Conservation (phyloP, 148 eudicot species). For the Fagopyrum homotropicum region DNA sequence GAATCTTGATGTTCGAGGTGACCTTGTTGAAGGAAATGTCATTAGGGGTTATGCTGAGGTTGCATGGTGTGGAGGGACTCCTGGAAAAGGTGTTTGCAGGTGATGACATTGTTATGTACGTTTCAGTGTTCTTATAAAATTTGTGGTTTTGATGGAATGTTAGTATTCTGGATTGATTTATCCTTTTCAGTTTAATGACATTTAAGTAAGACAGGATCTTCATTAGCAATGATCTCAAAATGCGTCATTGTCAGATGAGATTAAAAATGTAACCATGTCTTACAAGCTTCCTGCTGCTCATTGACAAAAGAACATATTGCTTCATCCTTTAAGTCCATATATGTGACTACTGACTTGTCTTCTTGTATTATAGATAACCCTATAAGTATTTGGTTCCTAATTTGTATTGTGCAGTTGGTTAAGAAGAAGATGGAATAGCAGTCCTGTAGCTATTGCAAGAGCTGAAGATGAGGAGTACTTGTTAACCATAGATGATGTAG, state of each 20-base stretch:
- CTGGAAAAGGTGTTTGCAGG: slow-evolving; percentile 93
- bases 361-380: neutral
- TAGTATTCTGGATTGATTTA: neutral
- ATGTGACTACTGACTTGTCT: neutral
- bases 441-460: slow-evolving; percentile 80
- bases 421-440: slow-evolving; percentile 95
- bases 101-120: slow-evolving; percentile 16
- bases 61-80: slow-evolving; percentile 99
- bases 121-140: slow-evolving; percentile 5
- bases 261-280: neutral
- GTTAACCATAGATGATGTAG: slow-evolving; percentile 72
- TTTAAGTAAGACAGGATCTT: neutral
- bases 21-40: slow-evolving; percentile 76
- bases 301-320: neutral
- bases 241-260: neutral
- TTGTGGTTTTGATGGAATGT: slow-evolving; percentile 2
- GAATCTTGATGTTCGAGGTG: slow-evolving; percentile 79
- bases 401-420: slow-evolving; percentile 63
- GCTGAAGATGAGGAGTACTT: slow-evolving; percentile 91
- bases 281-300: neutral
- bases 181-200: neutral
- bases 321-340: neutral
- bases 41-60: slow-evolving; percentile 73
- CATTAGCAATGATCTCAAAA: neutral
- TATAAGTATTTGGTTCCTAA: neutral